Base-by-base conservation (phyloP, 768 basidiomycete species). In the Nevesoporus exiguus region DNA sequence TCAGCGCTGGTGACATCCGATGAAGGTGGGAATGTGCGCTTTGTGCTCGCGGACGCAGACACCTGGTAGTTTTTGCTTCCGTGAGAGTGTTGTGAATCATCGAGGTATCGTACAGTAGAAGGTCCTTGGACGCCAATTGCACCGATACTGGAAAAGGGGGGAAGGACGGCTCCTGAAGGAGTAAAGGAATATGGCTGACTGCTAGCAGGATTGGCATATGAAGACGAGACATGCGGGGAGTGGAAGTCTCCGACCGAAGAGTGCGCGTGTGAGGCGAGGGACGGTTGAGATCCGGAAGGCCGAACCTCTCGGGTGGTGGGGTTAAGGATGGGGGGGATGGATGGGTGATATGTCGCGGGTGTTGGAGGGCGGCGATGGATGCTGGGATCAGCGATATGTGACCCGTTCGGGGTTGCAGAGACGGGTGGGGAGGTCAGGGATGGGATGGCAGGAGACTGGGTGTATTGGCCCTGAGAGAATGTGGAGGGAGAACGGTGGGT, bases 1-100 rank as follows among this genome's bases (percentile, higher is more conserved):
- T 92, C 84, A 11, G 87, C 84, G 58, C 88, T 91, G 9, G 85
- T 83, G 55, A 84, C 80, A 61, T 81, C 83, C 2, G 89, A 89
- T 14, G 82, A 78, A 3, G 78, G 73, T 13, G 82, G 80, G 31
- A 81, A 80, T 29, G 79, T 76, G 59, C 88, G 77, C 70, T 88
- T 90, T 52, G 80, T 72, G 27, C 76, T 75, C 37, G 78, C 69
- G 25, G 62, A 60, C 3, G 56, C 54, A 9, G 73, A 56, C 37
- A 59, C 48, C 27, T 61, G 65, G 60, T 74, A 72, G 58, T 69
- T 73, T 63, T 72, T 71, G 21, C 19, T 40, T 17, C 36, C 39
- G 48, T 69, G 67, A 44, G 66, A 51, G 24, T 57, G 64, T 49
- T 73, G 74, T 5, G 72, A 63, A 50, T 60, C 63, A 51, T 85